A percentile compares a stretch with the other conserved stretches of the same genome.
Conservation (phyloP, 345 rosid genomes). For the Bruguiera parviflora region DNA sequence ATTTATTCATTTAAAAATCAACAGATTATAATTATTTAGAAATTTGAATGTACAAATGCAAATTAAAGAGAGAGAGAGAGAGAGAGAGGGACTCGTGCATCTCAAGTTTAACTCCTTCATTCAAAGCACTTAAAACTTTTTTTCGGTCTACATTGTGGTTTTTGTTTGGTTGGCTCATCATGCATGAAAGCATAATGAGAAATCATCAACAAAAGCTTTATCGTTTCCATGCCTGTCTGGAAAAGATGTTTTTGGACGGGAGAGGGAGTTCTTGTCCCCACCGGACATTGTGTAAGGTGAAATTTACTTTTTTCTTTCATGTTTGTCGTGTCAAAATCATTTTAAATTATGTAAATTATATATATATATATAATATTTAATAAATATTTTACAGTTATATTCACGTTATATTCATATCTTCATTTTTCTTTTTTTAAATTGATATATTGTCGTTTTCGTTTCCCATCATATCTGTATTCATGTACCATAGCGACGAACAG, state of each 20-base stretch:
- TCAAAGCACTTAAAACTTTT: background rate
- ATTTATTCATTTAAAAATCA: too few relatives aligned
- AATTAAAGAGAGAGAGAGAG: too few relatives aligned
- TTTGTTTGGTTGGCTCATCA: background rate
- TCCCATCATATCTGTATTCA: too few relatives aligned
- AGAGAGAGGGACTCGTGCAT: too few relatives aligned
- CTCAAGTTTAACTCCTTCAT: background rate
- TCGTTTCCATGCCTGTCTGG: slow-evolving; percentile 20
- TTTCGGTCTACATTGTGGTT: too few relatives aligned
- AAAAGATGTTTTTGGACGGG: slow-evolving; percentile 16
- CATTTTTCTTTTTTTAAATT: too few relatives aligned
- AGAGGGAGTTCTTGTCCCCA: slow-evolving; percentile 4
- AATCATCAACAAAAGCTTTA: slow-evolving; percentile 12
- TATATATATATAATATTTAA: background rate
- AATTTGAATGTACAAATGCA: too few relatives aligned
- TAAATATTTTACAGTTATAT: too few relatives aligned
- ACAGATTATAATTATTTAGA: too few relatives aligned
- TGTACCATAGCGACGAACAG: too few relatives aligned
- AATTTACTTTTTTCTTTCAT: background rate
- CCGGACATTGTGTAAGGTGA: background rate
- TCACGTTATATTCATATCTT: too few relatives aligned
- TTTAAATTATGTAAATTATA: background rate
- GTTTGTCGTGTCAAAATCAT: background rate
- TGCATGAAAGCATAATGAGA: background rate
- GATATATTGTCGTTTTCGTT: too few relatives aligned